Evolutionary conservation across 208 protist species (phyloP), one percentile per base, ranked within the genome.

Genomic region (Acanthamoeba healyi): DNA sequence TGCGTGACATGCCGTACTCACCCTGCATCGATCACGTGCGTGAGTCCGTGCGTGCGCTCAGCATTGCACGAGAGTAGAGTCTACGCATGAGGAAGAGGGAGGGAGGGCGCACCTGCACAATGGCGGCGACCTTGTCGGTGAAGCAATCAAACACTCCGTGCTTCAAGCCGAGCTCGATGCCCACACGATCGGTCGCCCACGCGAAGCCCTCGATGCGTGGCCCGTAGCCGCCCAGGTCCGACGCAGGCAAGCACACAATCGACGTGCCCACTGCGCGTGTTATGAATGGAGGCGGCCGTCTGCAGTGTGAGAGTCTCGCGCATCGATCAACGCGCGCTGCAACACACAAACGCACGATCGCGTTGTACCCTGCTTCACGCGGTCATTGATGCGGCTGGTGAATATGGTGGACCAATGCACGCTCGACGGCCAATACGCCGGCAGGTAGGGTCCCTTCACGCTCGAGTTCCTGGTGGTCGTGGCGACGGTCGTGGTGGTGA

Each of bases 321-420:
- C 46, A 51, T 19, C 65, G 14, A 5, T 42, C 29, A 44, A 5
- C 29, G 12, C 17, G 12, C 12, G 22, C 29, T 7, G 26, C 38
- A 2, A 14, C n/a, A 38, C 65, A 74, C 32, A 38, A 74, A 63
- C 12, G 6, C 2, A 63, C 46, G 17, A 51, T 15, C 7, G 0
- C 61, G 1, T 7, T 12, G n/a, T 72, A 72, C 63, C 63, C 24
- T 72, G 70, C 70, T 79, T 79, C 9, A 79, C 70, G 38, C 70
- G n/a, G 3, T 46, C 70, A 44, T 4, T 44, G 70, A 79, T 6
- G 70, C 70, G 70, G 24, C 36, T 79, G 34, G 70, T 79, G 70
- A 79, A 79, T 10, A 79, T 46, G 70, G 36, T 79, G 34, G 70
- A 38, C 70, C 70, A 79, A n/a, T 79, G 70, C 36, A 79, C 36